These are phyloP conservation scores for Fusarium sp. DNA, from an alignment of 2,329 filamentous ascomycete genomes.

Conservation along the genomic window DNA sequence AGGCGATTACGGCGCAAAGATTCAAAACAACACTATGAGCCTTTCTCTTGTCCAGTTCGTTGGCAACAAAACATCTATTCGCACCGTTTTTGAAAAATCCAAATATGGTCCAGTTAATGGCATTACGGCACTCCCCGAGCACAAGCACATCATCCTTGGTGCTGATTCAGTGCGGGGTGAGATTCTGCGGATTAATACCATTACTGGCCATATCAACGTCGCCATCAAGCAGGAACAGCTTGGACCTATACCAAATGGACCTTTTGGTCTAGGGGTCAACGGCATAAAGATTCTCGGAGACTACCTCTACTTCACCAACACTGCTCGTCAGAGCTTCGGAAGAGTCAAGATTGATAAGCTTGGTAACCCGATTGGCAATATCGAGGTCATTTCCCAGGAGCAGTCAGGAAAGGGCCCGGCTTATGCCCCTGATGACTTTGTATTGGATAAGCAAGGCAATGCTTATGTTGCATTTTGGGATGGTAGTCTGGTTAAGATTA, in stretches of 20 bases:
- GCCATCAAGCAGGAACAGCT: slow-evolving; percentile 1
- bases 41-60: slow-evolving; percentile 7
- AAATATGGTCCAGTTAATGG: slow-evolving; percentile 4
- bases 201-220: not conserved
- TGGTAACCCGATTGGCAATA: not conserved
- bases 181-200: slow-evolving; percentile 15
- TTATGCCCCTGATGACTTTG: slow-evolving; percentile 1
- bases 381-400: not conserved
- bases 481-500: slow-evolving; percentile 1
- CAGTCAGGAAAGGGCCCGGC: not conserved
- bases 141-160: slow-evolving; percentile 10
- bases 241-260: not conserved
- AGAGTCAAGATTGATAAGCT: slow-evolving; percentile 5
- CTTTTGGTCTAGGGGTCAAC: slow-evolving; percentile 1
- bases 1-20: not conserved
- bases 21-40: slow-evolving; percentile 8
- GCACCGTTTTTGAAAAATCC: slow-evolving; percentile 3
- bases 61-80: not conserved
- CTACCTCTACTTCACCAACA: slow-evolving; percentile 24
- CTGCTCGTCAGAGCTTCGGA: not conserved
- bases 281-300: not conserved
- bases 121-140: not conserved
- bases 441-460: slow-evolving; percentile 9
- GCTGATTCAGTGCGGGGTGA: slow-evolving; percentile 13
- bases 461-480: slow-evolving; percentile 12